Evolutionary conservation across 441 rosid genomes (phyloP).

Genomic region (Metrosideros polymorpha): DNA sequence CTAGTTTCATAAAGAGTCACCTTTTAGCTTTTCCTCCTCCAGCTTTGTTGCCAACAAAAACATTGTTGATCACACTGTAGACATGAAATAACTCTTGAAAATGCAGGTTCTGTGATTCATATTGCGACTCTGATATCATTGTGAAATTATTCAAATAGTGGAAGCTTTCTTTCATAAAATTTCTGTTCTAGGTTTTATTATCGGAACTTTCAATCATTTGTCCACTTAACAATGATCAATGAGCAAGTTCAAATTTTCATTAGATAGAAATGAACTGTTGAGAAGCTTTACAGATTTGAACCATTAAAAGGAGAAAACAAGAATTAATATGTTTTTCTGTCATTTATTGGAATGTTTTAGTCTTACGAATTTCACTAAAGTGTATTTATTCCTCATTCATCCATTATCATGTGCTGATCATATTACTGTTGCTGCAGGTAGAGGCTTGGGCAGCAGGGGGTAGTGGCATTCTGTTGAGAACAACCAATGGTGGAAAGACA

Average conservation of each 20-base stretch:
- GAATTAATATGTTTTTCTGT: neutral
- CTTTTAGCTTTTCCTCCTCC: neutral
- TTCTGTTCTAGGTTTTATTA: neutral
- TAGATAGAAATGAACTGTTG: neutral
- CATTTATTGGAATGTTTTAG: neutral
- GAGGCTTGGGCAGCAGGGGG: constrained; percentile 99
- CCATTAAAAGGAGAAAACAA: neutral
- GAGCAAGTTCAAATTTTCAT: neutral
- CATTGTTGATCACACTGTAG: neutral
- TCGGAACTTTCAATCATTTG: neutral
- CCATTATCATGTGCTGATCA: neutral
- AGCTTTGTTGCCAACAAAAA: neutral
- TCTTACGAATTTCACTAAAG: neutral
- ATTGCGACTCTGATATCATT: neutral
- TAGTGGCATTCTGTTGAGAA: constrained; percentile 78
- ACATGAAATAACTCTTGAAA: neutral
- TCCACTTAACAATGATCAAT: neutral
- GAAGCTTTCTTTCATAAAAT: neutral
- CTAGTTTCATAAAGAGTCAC: neutral
- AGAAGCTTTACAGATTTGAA: neutral
- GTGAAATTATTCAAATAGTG: neutral
- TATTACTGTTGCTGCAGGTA: constrained; percentile 29
- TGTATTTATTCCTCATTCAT: neutral
- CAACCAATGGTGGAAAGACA: constrained; percentile 82
- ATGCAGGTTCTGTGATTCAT: neutral